These are phyloP conservation scores for Erysimum cheiranthoides DNA, from an alignment of 345 rosid genomes.

Conservation along the genomic window DNA sequence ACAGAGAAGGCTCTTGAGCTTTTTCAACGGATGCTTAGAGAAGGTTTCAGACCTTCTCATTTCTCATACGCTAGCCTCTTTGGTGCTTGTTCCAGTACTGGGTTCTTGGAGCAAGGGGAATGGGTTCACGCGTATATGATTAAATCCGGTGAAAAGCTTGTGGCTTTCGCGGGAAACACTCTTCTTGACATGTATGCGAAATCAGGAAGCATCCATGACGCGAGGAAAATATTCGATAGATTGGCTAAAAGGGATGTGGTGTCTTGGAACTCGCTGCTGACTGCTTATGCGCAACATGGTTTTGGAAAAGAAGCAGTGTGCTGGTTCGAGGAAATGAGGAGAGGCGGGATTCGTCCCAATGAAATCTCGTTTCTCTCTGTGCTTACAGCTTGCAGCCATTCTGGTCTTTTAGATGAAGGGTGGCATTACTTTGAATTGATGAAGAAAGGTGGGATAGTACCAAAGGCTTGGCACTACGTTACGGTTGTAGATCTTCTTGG, in stretches of 20 bases:
- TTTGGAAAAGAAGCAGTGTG: constrained; percentile 52
- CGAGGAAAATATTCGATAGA: constrained; percentile 58
- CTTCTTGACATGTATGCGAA: constrained; percentile 72
- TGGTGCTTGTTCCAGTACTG: constrained; percentile 59
- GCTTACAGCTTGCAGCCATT: constrained; percentile 75
- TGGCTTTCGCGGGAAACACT: constrained; percentile 63
- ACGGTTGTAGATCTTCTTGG: constrained; percentile 74
- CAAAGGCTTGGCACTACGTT: constrained; percentile 54
- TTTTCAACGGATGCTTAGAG: constrained; percentile 58
- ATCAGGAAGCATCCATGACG: constrained; percentile 66
- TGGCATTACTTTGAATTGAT: constrained; percentile 55
- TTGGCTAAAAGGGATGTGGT: constrained; percentile 56
- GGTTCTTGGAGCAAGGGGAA: constrained; percentile 73
- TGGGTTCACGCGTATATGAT: constrained; percentile 71
- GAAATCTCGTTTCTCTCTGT: constrained; percentile 65
- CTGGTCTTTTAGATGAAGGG: constrained; percentile 63
- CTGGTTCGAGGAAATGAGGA: constrained; percentile 57
- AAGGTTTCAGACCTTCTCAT: constrained; percentile 55
- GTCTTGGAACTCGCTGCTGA: constrained; percentile 68
- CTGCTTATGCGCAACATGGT: constrained; percentile 67
- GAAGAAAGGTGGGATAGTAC: constrained; percentile 54
- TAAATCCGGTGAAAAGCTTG: constrained; percentile 60
- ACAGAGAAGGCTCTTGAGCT: constrained; percentile 56
- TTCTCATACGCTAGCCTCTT: constrained; percentile 60
- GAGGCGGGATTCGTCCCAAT: constrained; percentile 52